Evolutionary conservation across 192 early-diverging fungal species (phyloP).

Genomic region (Entomortierella lignicola): DNA sequence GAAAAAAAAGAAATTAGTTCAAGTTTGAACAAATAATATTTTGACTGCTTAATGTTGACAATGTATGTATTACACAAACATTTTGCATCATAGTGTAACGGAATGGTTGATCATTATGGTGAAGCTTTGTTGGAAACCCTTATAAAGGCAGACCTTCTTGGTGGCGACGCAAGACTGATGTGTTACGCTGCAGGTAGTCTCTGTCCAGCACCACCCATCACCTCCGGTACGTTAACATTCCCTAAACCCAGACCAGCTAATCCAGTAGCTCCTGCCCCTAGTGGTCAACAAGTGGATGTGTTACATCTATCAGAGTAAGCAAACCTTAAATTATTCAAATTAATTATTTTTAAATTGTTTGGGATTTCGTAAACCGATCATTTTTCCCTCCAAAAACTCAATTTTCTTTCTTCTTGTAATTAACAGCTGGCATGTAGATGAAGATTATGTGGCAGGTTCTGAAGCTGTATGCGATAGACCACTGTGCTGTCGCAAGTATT

Average conservation of each 20-base stretch:
- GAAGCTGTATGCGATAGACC: slow-evolving; percentile 58
- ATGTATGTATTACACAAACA: neutral
- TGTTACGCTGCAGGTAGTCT: slow-evolving; percentile 49
- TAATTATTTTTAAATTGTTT: slow-evolving; percentile 8
- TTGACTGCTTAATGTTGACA: too few species aligned
- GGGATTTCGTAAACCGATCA: neutral
- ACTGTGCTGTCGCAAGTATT: slow-evolving; percentile 56
- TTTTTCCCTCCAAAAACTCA: neutral
- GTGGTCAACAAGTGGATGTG: slow-evolving; percentile 51
- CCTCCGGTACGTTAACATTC: slow-evolving; percentile 51
- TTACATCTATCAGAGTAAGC: slow-evolving; percentile 64
- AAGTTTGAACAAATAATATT: too few species aligned
- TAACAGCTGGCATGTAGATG: slow-evolving; percentile 35
- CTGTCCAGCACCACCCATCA: slow-evolving; percentile 55
- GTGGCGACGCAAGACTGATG: slow-evolving; percentile 53
- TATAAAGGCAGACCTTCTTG: slow-evolving; percentile 28
- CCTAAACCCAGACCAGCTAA: slow-evolving; percentile 57
- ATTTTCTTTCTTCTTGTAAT: neutral
- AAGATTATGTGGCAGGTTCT: slow-evolving; percentile 29
- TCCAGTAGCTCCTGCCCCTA: slow-evolving; percentile 13
- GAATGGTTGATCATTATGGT: slow-evolving; percentile 56
- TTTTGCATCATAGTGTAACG: slow-evolving; percentile 53
- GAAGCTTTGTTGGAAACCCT: slow-evolving; percentile 47
- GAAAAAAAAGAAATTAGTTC: neutral
- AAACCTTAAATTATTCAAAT: neutral